Base-by-base conservation (phyloP, 192 early-diverging fungal species). In the Dimargaris cristalligena region DNA sequence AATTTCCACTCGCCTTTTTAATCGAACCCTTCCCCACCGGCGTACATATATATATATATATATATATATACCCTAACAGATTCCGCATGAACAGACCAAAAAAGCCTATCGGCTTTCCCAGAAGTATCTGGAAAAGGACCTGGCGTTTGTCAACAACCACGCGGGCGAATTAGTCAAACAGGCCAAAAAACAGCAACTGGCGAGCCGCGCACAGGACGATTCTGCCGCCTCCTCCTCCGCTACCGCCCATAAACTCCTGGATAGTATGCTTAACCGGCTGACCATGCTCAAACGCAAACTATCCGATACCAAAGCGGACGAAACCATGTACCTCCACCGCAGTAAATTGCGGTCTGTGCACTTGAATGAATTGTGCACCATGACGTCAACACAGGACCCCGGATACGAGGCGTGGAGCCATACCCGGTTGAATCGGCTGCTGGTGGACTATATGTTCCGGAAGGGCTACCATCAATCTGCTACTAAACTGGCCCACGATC, bases 371-470 rank as follows among this genome's bases (percentile, higher is more conserved):
- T 67, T 98, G 14, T 74, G 78, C 32, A 47, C 60, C 31, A 83
- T 97, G 29, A 63, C 70, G 4, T 76, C 76, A 0, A 60, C 80
- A 0, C 76, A 88, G 26, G 75, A 82, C 34, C 77, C 80, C 14
- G 90, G 78, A 60, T 95, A 85, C 67, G 74, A 74, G 29, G 72
- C 78, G 51, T 99, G 97, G 97, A 84, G 84, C 58, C 80, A 86
- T 45, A 79, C 79, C 4, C 80, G 93, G 11, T 68, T 98, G 26
- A 82, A 94, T 68, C 79, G 92, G 18, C 76, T 97, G 29, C 69
- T 99, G 60, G 87, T 91, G 1, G 97, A 99, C 67, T 99, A 94
- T 67, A 81, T 99, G 84, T 74, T 97, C 28, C 75, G 97, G 59
- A 82, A 84, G 29, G 92, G 92, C 8, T 87, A 82, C 50, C 77